Base-by-base conservation (phyloP, 768 basidiomycete genomes). In the Clavaria fumosa region DNA sequence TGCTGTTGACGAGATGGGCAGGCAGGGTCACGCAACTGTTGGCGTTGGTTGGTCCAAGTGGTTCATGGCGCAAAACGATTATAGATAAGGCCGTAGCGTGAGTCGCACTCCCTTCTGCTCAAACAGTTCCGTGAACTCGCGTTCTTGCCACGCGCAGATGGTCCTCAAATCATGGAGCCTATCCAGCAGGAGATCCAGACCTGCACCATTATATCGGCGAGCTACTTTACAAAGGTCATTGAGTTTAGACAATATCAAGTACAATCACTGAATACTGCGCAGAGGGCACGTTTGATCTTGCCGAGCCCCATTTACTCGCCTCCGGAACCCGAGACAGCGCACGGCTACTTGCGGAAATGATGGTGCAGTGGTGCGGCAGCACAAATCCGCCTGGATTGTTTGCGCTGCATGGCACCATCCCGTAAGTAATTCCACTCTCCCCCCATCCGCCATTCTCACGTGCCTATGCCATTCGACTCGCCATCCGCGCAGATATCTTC, bases 201-300 rank as follows among this genome's bases (percentile, higher is more conserved):
- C 62, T 99, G 35, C 89, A 89, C 31, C 78, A 86, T 43, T 96
- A 96, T 53, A 59, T 95, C 33, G 95, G 90, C 3, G 81, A 91
- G 53, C 60, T 95, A 21, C 64, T 89, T 5, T 79, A 72, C 58
- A 90, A 86, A 67, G 86, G 88, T 78, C 38, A 24, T 54, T 37
- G 10, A 19, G 10, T 23, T 39, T 14, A 9, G 5, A 34, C 33
- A 18, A 20, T 28, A 21, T 37, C n/a, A 10, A 33, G 15, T 4
- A 30, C 7, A 32, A 23, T 31, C 2, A 9, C 4, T 6, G 3
- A 7, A 14, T 9, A 32, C 21, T 10, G 39, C 17, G 35, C 33
- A 14, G 93, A 96, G 52, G 75, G 75, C 4, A 60, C 64, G 18
- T 89, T 78, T 51, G 75, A 74, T 24, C 53, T 56, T 19, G 90